A percentile compares a stretch with the other conserved stretches of the same genome.
phyloP scores from a whole-genome alignment of 179 eudicot species.

The Vitellaria paradoxa region DNA sequence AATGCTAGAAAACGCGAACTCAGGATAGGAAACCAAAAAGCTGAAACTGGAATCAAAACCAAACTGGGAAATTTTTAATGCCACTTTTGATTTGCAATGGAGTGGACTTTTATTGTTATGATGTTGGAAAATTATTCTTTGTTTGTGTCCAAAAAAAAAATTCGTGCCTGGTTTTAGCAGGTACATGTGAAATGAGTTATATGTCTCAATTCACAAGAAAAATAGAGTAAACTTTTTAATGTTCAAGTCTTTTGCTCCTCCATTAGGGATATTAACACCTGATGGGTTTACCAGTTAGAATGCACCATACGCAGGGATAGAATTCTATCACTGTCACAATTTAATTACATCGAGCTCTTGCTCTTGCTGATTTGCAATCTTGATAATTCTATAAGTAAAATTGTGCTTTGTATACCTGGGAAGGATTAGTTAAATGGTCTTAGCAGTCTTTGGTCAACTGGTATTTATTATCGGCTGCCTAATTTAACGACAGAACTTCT shows the following conservation, averaged over 20 bases:
- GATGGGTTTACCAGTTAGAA: not conserved
- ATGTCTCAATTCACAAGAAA: not conserved
- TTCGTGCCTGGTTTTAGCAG: not conserved
- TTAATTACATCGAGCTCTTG: not conserved
- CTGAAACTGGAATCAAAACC: too few species aligned
- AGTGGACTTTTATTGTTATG: not conserved
- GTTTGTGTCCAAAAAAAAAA: not conserved
- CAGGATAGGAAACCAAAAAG: too few species aligned
- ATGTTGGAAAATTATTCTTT: not conserved
- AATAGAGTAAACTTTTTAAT: not conserved
- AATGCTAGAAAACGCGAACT: too few species aligned
- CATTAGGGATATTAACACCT: not conserved
- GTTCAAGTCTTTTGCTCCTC: not conserved
- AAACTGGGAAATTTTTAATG: too few species aligned
- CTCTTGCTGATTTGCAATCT: not conserved
- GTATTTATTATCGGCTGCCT: not conserved
- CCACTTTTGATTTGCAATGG: not conserved
- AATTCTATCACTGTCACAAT: not conserved
- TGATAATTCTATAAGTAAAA: not conserved
- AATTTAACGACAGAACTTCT: not conserved
- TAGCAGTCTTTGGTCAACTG: not conserved
- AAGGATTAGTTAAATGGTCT: not conserved
- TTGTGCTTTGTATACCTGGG: not conserved
- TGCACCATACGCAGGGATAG: not conserved
- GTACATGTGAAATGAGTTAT: not conserved